These are phyloP conservation scores for Balamuthia mandrillaris DNA, from an alignment of 208 protist species.

Conservation along the genomic window DNA sequence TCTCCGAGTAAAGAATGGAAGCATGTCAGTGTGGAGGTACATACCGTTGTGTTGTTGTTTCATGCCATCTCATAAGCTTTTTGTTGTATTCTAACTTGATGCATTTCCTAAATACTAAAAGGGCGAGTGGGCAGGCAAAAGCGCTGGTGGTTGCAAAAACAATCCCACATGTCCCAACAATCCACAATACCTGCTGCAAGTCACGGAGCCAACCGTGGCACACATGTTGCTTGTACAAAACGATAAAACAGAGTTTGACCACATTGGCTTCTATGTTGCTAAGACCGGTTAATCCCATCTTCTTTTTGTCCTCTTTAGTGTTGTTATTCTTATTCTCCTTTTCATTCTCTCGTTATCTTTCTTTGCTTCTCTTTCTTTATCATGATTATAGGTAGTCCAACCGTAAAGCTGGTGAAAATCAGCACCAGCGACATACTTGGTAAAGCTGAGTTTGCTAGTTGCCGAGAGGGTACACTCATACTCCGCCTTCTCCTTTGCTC, in stretches of 20 bases:
- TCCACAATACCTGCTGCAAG: conserved; percentile 11
- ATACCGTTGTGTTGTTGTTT: neutral
- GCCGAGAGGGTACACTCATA: neutral
- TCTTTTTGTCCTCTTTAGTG: neutral
- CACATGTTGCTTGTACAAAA: conserved; percentile 5
- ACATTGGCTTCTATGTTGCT: conserved; percentile 24
- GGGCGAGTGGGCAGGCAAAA: conserved; percentile 8
- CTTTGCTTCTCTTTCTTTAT: neutral
- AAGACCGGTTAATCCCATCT: too few species aligned
- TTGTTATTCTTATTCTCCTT: neutral
- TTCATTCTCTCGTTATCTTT: neutral
- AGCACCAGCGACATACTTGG: neutral
- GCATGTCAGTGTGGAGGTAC: conserved; percentile 11
- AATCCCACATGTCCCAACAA: conserved; percentile 2
- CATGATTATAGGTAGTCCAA: neutral
- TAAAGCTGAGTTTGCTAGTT: conserved; percentile 10
- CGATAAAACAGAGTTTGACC: conserved; percentile 2
- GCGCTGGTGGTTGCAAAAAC: neutral
- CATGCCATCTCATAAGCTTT: too few species aligned
- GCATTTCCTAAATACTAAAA: too few species aligned
- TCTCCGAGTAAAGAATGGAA: conserved; percentile 26
- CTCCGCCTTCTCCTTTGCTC: too few species aligned
- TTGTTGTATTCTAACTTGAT: too few species aligned
- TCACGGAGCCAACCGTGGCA: neutral
- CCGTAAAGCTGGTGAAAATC: conserved; percentile 3